Evolutionary conservation across 1,284 basidiomycete species (phyloP), one percentile per base, ranked within the genome.

Genomic region (Ganoderma leucocontextum): DNA sequence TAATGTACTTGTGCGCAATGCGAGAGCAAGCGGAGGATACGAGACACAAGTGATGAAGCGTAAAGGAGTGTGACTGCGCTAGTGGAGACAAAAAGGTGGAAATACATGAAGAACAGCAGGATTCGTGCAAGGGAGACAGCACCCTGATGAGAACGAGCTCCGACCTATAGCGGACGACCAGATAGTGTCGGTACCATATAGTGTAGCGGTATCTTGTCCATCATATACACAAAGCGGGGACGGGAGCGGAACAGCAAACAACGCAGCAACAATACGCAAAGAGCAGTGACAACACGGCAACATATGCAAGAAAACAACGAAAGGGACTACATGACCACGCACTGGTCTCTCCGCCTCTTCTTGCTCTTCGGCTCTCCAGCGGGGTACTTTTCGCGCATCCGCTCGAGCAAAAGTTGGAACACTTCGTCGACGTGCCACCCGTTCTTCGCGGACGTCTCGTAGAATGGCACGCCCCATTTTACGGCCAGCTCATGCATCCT

Each of bases 391-490:
- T 75, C 78, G 44, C 90, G 85, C 91, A 95, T 92, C 75, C 94
- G 93, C 69, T 87, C 84, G 58, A 94, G 80, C 44, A 95, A 83
- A 70, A 93, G 92, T 72, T 93, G 89, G 76, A 96, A 95, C 13
- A 93, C 92, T 57, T 93, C 91, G 12, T 82, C 82, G 62, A 95
- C 86, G 75, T 95, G 89, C 91, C 92, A 94, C 74, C 94, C 90
- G 66, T 87, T 85, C 78, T 95, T 93, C 7, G 94, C 92, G 5
- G 91, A 93, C 2, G 94, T 95, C 80, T 96, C 95, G 79, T 92
- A 95, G 77, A 94, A 93, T 1, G 93, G 92, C 25, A 94, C 80
- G 57, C 84, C 83, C 94, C 94, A 95, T 9, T 84, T 82, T 57
- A 80, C 82, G 8, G 91, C 88, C 8, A 95, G 84, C 10, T 86